Conservation (phyloP, 2,329 filamentous ascomycete genomes). For the Ophidiomyces ophidiicola region DNA sequence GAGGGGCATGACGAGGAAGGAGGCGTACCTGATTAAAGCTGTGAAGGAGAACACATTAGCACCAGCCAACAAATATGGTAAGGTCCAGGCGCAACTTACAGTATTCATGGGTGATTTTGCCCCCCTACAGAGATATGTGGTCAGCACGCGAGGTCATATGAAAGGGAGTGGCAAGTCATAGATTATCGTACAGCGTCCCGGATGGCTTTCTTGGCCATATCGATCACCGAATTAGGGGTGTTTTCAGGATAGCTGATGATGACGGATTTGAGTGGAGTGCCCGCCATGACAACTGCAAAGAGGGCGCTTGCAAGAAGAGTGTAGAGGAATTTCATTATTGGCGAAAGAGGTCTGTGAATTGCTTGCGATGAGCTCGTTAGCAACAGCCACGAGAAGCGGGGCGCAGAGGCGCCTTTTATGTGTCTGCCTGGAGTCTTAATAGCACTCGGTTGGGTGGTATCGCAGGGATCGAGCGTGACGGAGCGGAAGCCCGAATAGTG, state of each 20-base stretch:
- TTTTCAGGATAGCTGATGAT: constrained; percentile 65
- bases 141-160: neutral
- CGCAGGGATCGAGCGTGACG: too few species aligned
- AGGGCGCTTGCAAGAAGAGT: constrained; percentile 47
- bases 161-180: neutral
- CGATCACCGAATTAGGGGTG: constrained; percentile 55
- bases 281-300: constrained; percentile 50
- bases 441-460: too few species aligned
- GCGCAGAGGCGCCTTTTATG: too few species aligned
- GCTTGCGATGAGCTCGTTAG: neutral
- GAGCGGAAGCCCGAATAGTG: too few species aligned
- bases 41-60: constrained; percentile 15
- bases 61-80: constrained; percentile 6
- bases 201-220: constrained; percentile 60
- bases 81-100: constrained; percentile 41
- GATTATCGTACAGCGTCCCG: constrained; percentile 43
- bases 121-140: constrained; percentile 38
- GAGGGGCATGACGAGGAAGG: neutral
- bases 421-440: too few species aligned
- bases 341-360: neutral
- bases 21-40: constrained; percentile 34
- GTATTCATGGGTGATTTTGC: constrained; percentile 69
- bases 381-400: too few species aligned
- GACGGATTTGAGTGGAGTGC: constrained; percentile 53
- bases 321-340: constrained; percentile 52